Base-by-base conservation (phyloP, 1,284 basidiomycete species). In the Irpex sp. region DNA sequence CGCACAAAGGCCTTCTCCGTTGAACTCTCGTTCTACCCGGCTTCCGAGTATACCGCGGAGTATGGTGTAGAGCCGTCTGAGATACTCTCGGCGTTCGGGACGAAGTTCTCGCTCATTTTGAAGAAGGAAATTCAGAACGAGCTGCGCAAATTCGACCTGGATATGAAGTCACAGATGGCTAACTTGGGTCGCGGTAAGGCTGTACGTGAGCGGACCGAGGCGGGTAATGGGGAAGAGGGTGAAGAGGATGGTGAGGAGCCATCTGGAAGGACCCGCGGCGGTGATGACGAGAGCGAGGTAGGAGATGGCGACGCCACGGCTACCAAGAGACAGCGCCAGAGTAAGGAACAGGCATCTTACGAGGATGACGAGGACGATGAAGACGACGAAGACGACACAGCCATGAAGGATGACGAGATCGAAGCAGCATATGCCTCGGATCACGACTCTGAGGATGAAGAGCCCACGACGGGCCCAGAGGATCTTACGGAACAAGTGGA, bases 91-190 rank as follows among this genome's bases (percentile, higher is more conserved):
- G 83, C 85, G 8, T 89, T 99, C 66, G 85, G 85, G 13, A 82
- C 84, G 66, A 89, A 85, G 59, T 98, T 99, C 77, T 92, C 95
- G 4, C 79, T 86, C n/a, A 84, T 84, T 47, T 79, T 99, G 69
- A 94, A 91, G 77, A 93, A 90, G 76, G 95, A 97, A 76, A 91
- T 98, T 70, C 79, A 87, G 64, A 77, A 81, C 54, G 97, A 98
- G 80, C 85, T 98, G 81, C 94, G 93, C 77, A 92, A 92, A 73
- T 82, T 95, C 38, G 87, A 91, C 67, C 88, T 90, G 60, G 92
- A 97, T 72, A 77, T 94, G 65, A 92, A 86, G 72, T 85, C 83
- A 68, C 96, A 98, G 76, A 88, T 91, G 68, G 79, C 85, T 13
- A 86, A 91, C 62, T 85, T 98, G 44, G 96, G 96, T 5, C 91